Conservation (phyloP, 352 stramenopile species). For the Pythium utonaiense region DNA sequence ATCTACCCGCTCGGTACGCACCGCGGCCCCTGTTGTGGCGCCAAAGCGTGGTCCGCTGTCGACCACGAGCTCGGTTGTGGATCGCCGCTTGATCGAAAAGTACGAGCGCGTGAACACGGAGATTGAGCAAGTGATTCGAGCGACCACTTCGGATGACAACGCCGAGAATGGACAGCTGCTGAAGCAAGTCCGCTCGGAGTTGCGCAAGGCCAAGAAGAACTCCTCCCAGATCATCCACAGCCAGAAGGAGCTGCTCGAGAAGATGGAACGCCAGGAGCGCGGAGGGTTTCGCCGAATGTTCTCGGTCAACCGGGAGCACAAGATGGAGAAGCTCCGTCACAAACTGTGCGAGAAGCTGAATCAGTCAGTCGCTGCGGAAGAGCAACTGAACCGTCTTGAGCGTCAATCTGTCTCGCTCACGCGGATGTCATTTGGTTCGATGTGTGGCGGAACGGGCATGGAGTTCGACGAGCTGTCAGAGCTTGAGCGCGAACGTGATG, state of each 20-base stretch:
- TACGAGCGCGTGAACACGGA: conserved; percentile 78
- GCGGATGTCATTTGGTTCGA: conserved; percentile 42
- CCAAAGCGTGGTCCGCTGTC: background rate
- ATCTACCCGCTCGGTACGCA: background rate
- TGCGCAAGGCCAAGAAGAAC: conserved; percentile 56
- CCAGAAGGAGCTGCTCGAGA: conserved; percentile 79
- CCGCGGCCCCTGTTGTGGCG: background rate
- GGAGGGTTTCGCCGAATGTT: conserved; percentile 63
- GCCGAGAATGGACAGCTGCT: conserved; percentile 27
- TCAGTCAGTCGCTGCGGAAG: conserved; percentile 59
- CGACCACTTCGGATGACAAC: conserved; percentile 36
- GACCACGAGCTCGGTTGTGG: conserved; percentile 30
- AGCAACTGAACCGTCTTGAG: conserved; percentile 63
- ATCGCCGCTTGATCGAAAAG: conserved; percentile 62
- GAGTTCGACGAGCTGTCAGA: conserved; percentile 49
- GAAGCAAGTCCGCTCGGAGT: conserved; percentile 33
- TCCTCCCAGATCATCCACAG: conserved; percentile 76
- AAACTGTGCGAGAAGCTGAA: conserved; percentile 74
- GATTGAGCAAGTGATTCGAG: conserved; percentile 64
- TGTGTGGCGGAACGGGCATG: conserved; percentile 13
- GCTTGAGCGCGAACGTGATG: conserved; percentile 69
- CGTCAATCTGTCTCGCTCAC: conserved; percentile 61
- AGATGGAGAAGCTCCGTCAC: conserved; percentile 66
- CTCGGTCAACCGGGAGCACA: conserved; percentile 61
- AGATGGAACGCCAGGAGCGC: conserved; percentile 74